These are phyloP conservation scores for Serendipita sp. DNA, from an alignment of 768 basidiomycete species.

Conservation along the genomic window DNA sequence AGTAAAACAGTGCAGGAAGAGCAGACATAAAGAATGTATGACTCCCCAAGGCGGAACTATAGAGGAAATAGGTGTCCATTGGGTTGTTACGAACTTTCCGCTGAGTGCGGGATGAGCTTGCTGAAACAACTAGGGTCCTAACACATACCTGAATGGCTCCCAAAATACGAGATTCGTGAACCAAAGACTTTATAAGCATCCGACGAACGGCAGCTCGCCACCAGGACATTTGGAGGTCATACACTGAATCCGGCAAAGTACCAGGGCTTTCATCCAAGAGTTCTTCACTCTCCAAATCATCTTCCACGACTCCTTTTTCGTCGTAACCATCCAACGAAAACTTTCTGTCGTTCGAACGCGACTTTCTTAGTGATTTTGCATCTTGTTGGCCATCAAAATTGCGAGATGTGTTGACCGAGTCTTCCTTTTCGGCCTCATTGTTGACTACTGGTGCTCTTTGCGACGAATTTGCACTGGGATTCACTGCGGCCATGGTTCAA, in stretches of 20 bases:
- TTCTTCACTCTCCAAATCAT: background rate
- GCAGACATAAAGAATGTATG: conserved; percentile 90
- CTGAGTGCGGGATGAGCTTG: conserved; percentile 20
- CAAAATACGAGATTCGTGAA: conserved; percentile 42
- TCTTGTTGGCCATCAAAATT: background rate
- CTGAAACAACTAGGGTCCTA: background rate
- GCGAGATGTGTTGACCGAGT: background rate
- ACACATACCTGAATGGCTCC: conserved; percentile 47
- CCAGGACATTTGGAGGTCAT: conserved; percentile 41
- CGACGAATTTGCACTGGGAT: too few species aligned
- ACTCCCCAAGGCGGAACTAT: conserved; percentile 63
- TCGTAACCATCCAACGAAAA: conserved; percentile 1
- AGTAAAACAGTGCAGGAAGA: conserved; percentile 77
- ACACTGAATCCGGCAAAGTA: conserved; percentile 24
- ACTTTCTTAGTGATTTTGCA: background rate
- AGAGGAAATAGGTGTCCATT: conserved; percentile 70
- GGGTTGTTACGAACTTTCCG: conserved; percentile 40
- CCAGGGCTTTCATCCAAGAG: conserved; percentile 10
- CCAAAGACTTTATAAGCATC: conserved; percentile 34
- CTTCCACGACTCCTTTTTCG: background rate
- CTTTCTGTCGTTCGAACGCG: background rate
- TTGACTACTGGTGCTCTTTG: too few species aligned
- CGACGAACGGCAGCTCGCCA: conserved; percentile 52
- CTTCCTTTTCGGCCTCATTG: background rate
- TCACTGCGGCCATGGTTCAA: background rate